A percentile compares a stretch with the other conserved stretches of the same genome.
Conservation (phyloP, 106 monocot genomes). For the Acorus gramineus region DNA sequence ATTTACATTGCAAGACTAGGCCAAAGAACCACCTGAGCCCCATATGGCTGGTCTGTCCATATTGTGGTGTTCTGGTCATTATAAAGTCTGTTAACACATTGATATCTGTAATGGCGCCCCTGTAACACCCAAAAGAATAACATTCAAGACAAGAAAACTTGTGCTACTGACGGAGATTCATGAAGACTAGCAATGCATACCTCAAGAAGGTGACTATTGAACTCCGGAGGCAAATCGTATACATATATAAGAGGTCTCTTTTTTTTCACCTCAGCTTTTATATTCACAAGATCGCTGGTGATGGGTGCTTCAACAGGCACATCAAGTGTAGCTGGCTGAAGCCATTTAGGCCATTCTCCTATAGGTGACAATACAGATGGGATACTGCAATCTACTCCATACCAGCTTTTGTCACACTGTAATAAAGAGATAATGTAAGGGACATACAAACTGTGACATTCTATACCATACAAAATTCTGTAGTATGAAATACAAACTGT, state of each 20-base stretch:
- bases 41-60: constrained; percentile 77
- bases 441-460: background rate
- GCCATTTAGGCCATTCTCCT: constrained; percentile 72
- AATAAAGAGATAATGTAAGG: constrained; percentile 4
- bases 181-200: constrained; percentile 11
- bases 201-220: constrained; percentile 90
- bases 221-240: constrained; percentile 91
- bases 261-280: constrained; percentile 50
- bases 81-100: constrained; percentile 89
- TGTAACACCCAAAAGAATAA: constrained; percentile 15
- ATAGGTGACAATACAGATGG: constrained; percentile 52
- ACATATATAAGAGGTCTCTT: constrained; percentile 94
- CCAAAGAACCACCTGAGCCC: constrained; percentile 54
- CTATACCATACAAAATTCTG: constrained; percentile 72
- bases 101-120: constrained; percentile 77
- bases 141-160: background rate
- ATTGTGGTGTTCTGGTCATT: constrained; percentile 56
- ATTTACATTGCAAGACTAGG: background rate
- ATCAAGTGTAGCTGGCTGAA: constrained; percentile 49
- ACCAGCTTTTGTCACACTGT: constrained; percentile 79
- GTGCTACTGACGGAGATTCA: background rate
- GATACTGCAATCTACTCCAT: constrained; percentile 94
- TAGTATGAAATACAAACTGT: background rate
- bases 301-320: constrained; percentile 27
- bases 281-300: constrained; percentile 10